Conservation (phyloP, 805 yeast genomes). For the Myxozyma sirexii region DNA sequence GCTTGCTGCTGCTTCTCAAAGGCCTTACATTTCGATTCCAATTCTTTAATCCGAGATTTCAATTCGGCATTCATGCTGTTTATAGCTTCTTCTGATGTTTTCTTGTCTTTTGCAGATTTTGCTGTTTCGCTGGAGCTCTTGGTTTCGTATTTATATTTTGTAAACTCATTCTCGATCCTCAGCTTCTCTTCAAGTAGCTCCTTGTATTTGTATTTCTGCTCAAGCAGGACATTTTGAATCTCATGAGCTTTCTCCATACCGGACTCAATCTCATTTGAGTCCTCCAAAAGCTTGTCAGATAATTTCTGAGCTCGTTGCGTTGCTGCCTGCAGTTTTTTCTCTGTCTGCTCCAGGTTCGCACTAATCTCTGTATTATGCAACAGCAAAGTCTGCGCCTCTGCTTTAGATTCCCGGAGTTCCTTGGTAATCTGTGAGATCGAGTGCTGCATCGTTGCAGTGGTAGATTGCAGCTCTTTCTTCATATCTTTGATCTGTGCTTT, state of each 20-base stretch:
- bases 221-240: conserved; percentile 12
- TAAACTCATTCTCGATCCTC: conserved; percentile 8
- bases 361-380: not conserved
- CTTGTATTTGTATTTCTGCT: conserved; percentile 15
- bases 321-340: not conserved
- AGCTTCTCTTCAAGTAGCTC: conserved; percentile 12
- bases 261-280: not conserved
- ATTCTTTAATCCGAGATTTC: conserved; percentile 7
- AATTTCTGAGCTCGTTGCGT: conserved; percentile 1
- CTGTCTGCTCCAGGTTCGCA: conserved; percentile 3
- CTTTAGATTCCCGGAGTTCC: not conserved
- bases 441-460: not conserved
- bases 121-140: not conserved
- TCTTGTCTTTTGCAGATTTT: not conserved
- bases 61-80: not conserved
- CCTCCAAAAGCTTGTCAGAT: conserved; percentile 5
- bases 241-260: conserved; percentile 19
- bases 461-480: not conserved
- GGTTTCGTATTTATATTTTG: not conserved
- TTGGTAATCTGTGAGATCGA: not conserved
- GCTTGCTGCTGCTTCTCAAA: conserved; percentile 10
- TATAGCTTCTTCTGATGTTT: not conserved
- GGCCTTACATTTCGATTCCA: conserved; percentile 9
- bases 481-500: not conserved
- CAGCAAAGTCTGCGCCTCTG: not conserved